Percentiles rank a stretch among this genome's conserved stretches.
Evolutionary conservation across 768 basidiomycete species (phyloP).

Genomic region (Mycena alexandri): DNA sequence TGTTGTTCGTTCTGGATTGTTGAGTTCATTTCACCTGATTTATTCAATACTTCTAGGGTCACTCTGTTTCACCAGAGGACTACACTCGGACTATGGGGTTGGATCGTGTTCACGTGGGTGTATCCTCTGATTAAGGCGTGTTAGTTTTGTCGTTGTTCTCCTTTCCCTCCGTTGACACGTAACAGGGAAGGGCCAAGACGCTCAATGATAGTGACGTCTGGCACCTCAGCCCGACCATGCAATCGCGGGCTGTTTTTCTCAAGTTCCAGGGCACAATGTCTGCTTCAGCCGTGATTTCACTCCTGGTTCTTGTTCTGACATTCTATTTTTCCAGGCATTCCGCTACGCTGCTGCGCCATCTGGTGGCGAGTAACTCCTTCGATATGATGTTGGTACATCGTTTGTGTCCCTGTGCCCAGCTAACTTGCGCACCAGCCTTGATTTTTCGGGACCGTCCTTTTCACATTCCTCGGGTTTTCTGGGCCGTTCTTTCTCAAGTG

Average conservation of each 20-base stretch:
- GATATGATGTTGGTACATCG: conserved; percentile 56
- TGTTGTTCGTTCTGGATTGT: conserved; percentile 62
- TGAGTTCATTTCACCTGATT: neutral
- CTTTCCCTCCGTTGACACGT: neutral
- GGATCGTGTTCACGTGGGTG: conserved; percentile 81
- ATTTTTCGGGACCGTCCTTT: conserved; percentile 75
- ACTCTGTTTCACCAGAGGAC: conserved; percentile 67
- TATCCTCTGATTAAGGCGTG: conserved; percentile 69
- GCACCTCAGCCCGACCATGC: conserved; percentile 75
- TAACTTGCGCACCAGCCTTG: conserved; percentile 55
- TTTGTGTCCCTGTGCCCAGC: too few species aligned
- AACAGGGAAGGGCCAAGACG: conserved; percentile 61
- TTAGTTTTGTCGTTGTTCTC: conserved; percentile 39
- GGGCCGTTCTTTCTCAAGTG: conserved; percentile 87
- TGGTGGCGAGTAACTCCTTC: conserved; percentile 59
- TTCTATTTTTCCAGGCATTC: conserved; percentile 11
- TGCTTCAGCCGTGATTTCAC: neutral
- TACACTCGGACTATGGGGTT: conserved; percentile 78
- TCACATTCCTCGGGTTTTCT: conserved; percentile 80
- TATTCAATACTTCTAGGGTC: conserved; percentile 2
- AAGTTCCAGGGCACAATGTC: conserved; percentile 51
- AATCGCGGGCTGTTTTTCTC: conserved; percentile 72
- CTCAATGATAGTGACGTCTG: conserved; percentile 81
- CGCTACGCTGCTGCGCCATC: conserved; percentile 57
- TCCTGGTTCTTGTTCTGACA: neutral